Percentiles rank a stretch among this genome's conserved stretches.
Evolutionary conservation across 495 filamentous ascomycete genomes (phyloP).

Genomic region (Neurospora tetrasperma): DNA sequence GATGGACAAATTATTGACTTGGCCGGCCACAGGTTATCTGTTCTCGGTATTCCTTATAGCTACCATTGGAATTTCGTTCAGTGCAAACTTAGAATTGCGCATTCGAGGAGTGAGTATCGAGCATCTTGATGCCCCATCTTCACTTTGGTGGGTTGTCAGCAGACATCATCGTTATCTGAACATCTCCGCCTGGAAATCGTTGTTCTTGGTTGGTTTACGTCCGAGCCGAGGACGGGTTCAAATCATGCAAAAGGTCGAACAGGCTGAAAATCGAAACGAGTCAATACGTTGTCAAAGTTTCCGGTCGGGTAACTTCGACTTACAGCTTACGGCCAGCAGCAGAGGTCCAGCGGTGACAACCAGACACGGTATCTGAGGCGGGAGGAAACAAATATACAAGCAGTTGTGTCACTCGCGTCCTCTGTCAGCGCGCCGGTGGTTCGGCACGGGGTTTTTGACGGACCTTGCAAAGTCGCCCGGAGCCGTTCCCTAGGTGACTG

Average conservation of each 20-base stretch:
- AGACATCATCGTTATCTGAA: not conserved
- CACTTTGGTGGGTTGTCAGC: not conserved
- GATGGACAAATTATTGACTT: not conserved
- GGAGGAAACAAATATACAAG: not conserved
- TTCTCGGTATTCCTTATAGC: not conserved
- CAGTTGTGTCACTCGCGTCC: not conserved
- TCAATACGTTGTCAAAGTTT: not conserved
- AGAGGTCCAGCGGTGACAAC: not conserved
- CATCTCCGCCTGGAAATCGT: not conserved
- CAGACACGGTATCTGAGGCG: not conserved
- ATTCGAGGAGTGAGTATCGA: not conserved
- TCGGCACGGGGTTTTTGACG: not conserved
- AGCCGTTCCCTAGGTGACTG: not conserved
- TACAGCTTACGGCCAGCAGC: not conserved
- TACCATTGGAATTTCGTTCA: not conserved
- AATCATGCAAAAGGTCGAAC: not conserved
- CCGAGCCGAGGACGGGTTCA: not conserved
- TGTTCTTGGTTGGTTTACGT: not conserved
- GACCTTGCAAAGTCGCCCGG: not conserved
- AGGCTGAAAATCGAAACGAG: not conserved
- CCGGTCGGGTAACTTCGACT: not conserved
- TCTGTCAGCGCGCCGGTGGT: not conserved
- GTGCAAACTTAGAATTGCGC: not conserved
- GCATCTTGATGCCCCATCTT: not conserved
- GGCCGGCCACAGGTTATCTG: not conserved